Percentiles rank a stretch among this genome's conserved stretches.
Conservation (phyloP, 305 asterid species). For the Solanum hybrid region DNA sequence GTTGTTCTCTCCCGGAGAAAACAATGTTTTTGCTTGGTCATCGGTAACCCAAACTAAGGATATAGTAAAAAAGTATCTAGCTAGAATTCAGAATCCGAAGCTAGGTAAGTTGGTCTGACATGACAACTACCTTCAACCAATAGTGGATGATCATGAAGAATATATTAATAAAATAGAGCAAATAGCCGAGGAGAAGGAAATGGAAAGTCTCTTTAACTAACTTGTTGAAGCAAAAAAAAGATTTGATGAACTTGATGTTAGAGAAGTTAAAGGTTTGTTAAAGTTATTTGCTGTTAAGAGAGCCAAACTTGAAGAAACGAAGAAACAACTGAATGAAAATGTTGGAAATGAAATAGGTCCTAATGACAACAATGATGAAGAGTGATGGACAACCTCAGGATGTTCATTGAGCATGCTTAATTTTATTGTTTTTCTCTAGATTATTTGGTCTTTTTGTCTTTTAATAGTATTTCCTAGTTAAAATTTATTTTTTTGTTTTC, state of each 20-base stretch:
- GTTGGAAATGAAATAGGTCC: not conserved
- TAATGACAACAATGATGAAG: not conserved
- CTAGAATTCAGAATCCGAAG: not conserved
- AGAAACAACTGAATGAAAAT: not conserved
- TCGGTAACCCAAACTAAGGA: not conserved
- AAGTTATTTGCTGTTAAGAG: too few species aligned
- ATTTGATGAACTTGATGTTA: too few species aligned
- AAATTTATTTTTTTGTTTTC: too few species aligned
- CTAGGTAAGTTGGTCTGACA: not conserved
- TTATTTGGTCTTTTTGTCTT: not conserved
- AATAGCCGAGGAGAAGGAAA: not conserved
- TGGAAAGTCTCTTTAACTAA: not conserved
- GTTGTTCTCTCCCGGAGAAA: not conserved
- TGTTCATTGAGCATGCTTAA: not conserved
- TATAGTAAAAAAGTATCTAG: not conserved
- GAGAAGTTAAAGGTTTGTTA: too few species aligned
- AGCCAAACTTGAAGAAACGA: not conserved
- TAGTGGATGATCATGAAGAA: not conserved
- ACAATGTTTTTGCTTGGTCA: not conserved
- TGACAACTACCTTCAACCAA: not conserved
- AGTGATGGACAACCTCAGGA: not conserved
- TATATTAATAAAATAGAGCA: not conserved
- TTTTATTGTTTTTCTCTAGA: too few species aligned
- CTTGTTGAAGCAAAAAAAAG: not conserved
- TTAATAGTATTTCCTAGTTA: not conserved